Evolutionary conservation across 2,329 filamentous ascomycete genomes (phyloP), one percentile per base, ranked within the genome.

Genomic region (Colletotrichum sidae): DNA sequence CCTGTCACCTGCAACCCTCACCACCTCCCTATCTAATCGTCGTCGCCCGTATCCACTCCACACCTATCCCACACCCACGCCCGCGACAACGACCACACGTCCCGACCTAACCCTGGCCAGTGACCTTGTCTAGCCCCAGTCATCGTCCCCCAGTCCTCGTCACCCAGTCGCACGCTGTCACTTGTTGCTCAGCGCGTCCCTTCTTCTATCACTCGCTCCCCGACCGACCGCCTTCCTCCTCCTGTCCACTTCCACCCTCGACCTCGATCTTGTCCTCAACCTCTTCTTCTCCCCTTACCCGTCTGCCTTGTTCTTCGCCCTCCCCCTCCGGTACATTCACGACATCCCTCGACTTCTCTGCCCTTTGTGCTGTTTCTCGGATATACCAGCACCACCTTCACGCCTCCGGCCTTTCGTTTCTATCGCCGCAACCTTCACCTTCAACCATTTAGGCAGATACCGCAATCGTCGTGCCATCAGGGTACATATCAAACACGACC

Each of bases 161-260:
- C 63, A 62, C 63, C 56, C 46, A 55, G 58, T 59, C 60, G 39
- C 60, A 25, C 59, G 49, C 57, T 60, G 60, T 67, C 64, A 62
- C 62, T 66, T 35, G 25, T 25, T 41, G 47, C 52, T 59, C 60
- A 60, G 60, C 54, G 59, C 64, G 55, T 64, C 60, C 63, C 63
- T 66, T 64, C 54, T 65, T 65, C 60, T 67, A 65, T 49, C 50
- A 44, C 57, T 34, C 57, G 34, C 62, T 56, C 55, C 63, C 65
- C 39, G 65, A 55, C 56, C 53, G 11, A 41, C 55, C 50, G 44
- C 33, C 56, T 38, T 34, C 37, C 47, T 35, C 10, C 12, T 33
- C 59, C 53, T 50, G 15, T 57, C 51, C 34, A 53, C 25, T 47
- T 52, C 55, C 58, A 41, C 38, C 53, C 56, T 67, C 50, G 39